These are phyloP conservation scores for Aspergillus phoenicis DNA, from an alignment of 2,329 filamentous ascomycete species.

Conservation along the genomic window DNA sequence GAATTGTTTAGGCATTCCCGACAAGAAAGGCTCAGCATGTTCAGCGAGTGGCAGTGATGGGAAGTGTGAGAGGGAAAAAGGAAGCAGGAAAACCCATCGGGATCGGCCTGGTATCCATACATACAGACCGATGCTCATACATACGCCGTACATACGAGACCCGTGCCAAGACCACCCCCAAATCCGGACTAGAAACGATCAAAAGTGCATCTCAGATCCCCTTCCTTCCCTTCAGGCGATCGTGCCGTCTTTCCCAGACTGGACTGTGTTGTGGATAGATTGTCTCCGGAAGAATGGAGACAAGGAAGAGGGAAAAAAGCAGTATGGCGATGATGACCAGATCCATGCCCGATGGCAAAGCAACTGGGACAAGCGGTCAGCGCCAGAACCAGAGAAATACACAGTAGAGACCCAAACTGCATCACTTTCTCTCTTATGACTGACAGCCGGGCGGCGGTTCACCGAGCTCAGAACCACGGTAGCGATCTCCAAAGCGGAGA, in stretches of 20 bases:
- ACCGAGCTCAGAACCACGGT: background rate
- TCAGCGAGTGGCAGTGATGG: background rate
- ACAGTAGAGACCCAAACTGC: background rate
- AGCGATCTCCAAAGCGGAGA: slow-evolving; percentile 5
- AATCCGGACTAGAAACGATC: background rate
- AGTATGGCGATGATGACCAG: slow-evolving; percentile 14
- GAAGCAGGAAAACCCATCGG: too few species aligned
- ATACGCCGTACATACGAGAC: background rate
- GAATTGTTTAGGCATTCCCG: slow-evolving; percentile 19
- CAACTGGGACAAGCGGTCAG: slow-evolving; percentile 21
- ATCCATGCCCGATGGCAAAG: slow-evolving; percentile 14
- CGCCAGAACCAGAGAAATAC: background rate
- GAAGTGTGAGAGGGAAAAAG: too few species aligned
- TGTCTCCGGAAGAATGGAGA: background rate
- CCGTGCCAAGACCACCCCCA: background rate
- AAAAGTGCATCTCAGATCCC: slow-evolving; percentile 1
- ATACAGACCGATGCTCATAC: slow-evolving; percentile 1
- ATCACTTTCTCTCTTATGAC: background rate
- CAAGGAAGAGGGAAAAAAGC: slow-evolving; percentile 4
- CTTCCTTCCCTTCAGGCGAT: background rate
- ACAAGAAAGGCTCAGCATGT: slow-evolving; percentile 10
- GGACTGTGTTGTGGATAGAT: background rate
- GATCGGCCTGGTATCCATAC: slow-evolving; percentile 1
- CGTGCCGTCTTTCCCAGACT: slow-evolving; percentile 4
- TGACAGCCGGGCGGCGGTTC: background rate